phyloP scores from a whole-genome alignment of 345 rosid species.

The Populus pruinosa region DNA sequence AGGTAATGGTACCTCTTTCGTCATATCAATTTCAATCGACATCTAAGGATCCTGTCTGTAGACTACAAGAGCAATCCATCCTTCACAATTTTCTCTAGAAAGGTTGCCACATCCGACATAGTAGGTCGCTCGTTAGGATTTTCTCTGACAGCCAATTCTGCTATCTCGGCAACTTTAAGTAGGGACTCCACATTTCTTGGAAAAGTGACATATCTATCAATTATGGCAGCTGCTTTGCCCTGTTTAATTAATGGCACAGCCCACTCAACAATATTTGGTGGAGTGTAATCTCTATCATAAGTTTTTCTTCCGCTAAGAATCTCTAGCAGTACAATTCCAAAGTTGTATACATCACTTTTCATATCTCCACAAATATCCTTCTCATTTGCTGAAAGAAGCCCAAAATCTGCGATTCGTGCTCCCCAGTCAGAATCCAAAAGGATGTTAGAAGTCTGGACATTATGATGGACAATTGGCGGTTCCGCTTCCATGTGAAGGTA shows the following conservation, averaged over 20 bases:
- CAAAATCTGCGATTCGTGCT: constrained; percentile 83
- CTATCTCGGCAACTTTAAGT: constrained; percentile 74
- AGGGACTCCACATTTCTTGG: constrained; percentile 86
- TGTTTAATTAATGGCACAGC: constrained; percentile 60
- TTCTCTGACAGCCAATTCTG: constrained; percentile 63
- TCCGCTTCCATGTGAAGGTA: constrained; percentile 73
- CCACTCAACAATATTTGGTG: constrained; percentile 71
- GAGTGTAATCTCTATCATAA: constrained; percentile 56
- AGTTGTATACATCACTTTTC: constrained; percentile 59
- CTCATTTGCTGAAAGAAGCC: constrained; percentile 54
- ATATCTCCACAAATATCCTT: constrained; percentile 47
- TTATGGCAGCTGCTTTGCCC: constrained; percentile 60
- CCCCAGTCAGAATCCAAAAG: constrained; percentile 85
- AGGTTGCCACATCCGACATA: constrained; percentile 54
- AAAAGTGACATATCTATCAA: constrained; percentile 56
- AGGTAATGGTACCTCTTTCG: neutral
- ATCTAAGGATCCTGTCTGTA: constrained; percentile 4
- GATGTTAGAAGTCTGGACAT: constrained; percentile 72
- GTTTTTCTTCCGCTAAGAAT: constrained; percentile 84
- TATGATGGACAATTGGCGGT: constrained; percentile 61
- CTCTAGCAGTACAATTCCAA: constrained; percentile 75
- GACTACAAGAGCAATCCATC: constrained; percentile 60
- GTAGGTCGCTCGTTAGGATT: constrained; percentile 66
- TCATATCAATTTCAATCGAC: constrained; percentile 14
- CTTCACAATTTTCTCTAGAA: constrained; percentile 63